phyloP scores from a whole-genome alignment of 2,329 filamentous ascomycete genomes.

The Sarocladiaceae sp. region DNA sequence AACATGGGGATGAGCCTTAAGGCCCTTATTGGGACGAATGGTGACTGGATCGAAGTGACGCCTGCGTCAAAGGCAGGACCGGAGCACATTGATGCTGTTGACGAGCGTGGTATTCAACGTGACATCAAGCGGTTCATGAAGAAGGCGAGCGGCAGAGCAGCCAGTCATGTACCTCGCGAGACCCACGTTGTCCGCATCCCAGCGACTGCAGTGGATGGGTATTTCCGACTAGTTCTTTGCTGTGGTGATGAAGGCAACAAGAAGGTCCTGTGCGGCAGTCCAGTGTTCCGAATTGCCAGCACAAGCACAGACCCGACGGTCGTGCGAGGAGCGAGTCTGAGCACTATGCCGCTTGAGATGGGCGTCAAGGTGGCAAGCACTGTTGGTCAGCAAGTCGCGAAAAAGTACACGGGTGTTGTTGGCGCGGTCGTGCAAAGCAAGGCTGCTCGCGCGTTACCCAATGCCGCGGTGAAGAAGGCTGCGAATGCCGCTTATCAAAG shows the following conservation, averaged over 20 bases:
- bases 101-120: conserved; percentile 62
- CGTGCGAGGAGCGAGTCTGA: conserved; percentile 57
- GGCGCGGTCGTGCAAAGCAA: conserved; percentile 32
- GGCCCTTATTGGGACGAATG: conserved; percentile 51
- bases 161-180: conserved; percentile 49
- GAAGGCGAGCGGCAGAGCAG: conserved; percentile 40
- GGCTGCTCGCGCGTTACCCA: conserved; percentile 30
- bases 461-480: conserved; percentile 13
- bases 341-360: conserved; percentile 59
- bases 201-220: conserved; percentile 56
- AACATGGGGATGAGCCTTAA: conserved; percentile 63
- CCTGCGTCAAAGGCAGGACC: conserved; percentile 41
- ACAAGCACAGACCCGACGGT: conserved; percentile 55
- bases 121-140: conserved; percentile 60
- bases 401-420: conserved; percentile 33
- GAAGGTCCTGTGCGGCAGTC: conserved; percentile 57
- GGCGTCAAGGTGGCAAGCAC: conserved; percentile 52
- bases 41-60: conserved; percentile 63
- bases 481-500: conserved; percentile 1
- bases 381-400: conserved; percentile 38
- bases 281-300: conserved; percentile 63
- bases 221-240: conserved; percentile 62
- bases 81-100: conserved; percentile 43
- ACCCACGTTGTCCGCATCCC: conserved; percentile 61
- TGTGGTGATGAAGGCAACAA: conserved; percentile 31